phyloP scores from a whole-genome alignment of 768 basidiomycete species.

The Tulasnella sp. region DNA sequence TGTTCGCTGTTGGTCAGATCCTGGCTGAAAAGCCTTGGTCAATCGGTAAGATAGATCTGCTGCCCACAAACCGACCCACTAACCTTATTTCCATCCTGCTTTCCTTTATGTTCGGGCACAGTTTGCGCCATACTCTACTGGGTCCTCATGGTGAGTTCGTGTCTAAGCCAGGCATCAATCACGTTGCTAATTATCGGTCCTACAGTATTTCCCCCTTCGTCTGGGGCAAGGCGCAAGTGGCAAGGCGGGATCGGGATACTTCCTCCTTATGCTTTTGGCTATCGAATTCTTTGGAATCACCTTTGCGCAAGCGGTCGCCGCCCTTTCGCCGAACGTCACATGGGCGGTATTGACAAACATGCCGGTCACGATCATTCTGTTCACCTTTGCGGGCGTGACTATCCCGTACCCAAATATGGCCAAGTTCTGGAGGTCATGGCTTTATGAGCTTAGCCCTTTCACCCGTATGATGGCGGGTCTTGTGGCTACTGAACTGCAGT shows the following conservation, averaged over 20 bases:
- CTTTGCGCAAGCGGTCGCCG: constrained; percentile 57
- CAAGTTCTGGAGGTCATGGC: constrained; percentile 68
- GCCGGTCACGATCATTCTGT: constrained; percentile 31
- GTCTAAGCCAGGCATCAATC: not conserved
- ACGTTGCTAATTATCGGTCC: not conserved
- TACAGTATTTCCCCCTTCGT: constrained; percentile 57
- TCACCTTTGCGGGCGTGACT: constrained; percentile 77
- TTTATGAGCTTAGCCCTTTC: constrained; percentile 68
- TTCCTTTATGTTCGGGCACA: not conserved
- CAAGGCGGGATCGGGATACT: constrained; percentile 63
- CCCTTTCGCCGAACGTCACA: constrained; percentile 73
- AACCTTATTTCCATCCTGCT: not conserved
- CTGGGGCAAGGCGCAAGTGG: constrained; percentile 62
- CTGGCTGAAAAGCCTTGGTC: constrained; percentile 77
- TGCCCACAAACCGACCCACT: not conserved
- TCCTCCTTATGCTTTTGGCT: constrained; percentile 64
- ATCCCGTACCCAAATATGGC: constrained; percentile 60
- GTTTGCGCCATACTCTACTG: constrained; percentile 71
- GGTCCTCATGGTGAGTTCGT: constrained; percentile 39
- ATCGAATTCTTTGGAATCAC: constrained; percentile 70
- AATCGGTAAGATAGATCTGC: constrained; percentile 33
- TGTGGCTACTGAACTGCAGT: constrained; percentile 69
- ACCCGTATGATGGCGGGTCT: constrained; percentile 68
- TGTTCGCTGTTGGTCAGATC: constrained; percentile 79
- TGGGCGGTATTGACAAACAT: constrained; percentile 42